Percentiles rank a stretch among this genome's conserved stretches.
These are phyloP conservation scores for Rosa persica DNA, from an alignment of 306 rosid species.

Conservation along the genomic window DNA sequence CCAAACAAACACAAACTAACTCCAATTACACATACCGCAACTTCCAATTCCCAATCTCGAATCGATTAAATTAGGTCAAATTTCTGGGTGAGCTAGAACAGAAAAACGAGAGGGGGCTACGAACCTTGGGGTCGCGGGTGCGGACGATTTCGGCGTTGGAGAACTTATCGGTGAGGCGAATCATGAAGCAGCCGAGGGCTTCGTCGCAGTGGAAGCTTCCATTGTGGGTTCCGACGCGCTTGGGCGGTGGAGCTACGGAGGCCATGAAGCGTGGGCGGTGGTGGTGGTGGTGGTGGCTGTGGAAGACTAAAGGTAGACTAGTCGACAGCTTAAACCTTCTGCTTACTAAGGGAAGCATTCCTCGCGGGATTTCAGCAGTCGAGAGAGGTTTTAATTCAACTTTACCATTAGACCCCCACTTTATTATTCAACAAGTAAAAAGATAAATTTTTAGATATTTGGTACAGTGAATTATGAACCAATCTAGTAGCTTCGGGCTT, in stretches of 20 bases:
- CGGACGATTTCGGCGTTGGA: constrained; percentile 77
- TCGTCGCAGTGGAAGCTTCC: constrained; percentile 99
- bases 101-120: neutral
- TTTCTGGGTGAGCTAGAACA: constrained; percentile 6
- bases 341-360: constrained; percentile 23
- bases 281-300: constrained; percentile 6
- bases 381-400: neutral
- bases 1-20: constrained; percentile 3
- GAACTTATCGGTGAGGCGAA: constrained; percentile 79
- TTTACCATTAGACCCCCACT: constrained; percentile 2
- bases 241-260: constrained; percentile 17
- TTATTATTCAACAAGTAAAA: neutral
- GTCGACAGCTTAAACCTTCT: constrained; percentile 17
- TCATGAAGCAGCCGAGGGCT: constrained; percentile 99
- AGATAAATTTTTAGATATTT: no score
- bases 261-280: constrained; percentile 22
- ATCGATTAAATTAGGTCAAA: neutral
- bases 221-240: constrained; percentile 93
- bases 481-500: no score
- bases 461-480: no score
- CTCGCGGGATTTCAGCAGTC: constrained; percentile 7
- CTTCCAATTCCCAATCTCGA: neutral
- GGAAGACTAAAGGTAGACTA: neutral
- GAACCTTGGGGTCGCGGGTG: constrained; percentile 78
- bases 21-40: neutral